Evolutionary conservation across 129 eudicot genomes (phyloP).

Genomic region (Lactuca sativa): DNA sequence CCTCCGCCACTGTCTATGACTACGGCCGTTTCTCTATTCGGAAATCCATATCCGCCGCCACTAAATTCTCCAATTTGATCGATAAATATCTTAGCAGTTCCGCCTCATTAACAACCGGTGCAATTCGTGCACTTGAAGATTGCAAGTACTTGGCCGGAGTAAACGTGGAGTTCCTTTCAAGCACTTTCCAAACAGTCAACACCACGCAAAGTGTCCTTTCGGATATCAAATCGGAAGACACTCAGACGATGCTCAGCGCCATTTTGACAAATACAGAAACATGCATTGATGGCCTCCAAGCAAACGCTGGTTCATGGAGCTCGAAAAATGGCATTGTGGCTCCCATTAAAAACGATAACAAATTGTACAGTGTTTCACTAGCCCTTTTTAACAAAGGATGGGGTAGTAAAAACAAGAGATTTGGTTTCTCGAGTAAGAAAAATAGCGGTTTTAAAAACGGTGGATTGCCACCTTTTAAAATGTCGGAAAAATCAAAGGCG

Average conservation of each 20-base stretch:
- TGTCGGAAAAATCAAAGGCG: constrained; percentile 13
- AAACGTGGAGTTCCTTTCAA: constrained; percentile 37
- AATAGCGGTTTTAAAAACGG: constrained; percentile 1
- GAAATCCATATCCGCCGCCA: constrained; percentile 38
- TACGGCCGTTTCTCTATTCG: constrained; percentile 42
- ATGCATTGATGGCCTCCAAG: constrained; percentile 50
- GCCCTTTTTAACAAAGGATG: constrained; percentile 51
- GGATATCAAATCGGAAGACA: constrained; percentile 25
- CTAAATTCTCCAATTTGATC: constrained; percentile 28
- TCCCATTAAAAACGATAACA: constrained; percentile 34
- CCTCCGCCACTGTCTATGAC: constrained; percentile 34
- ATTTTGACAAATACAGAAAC: constrained; percentile 49
- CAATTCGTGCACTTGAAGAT: constrained; percentile 47
- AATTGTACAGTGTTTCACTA: constrained; percentile 47
- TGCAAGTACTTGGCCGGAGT: constrained; percentile 38
- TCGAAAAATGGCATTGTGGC: constrained; percentile 28
- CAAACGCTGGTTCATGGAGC: constrained; percentile 27
- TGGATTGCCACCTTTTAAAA: constrained; percentile 23
- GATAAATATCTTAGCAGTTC: constrained; percentile 21
- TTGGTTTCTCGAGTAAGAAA: not conserved
- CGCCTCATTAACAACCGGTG: constrained; percentile 16
- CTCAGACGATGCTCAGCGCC: constrained; percentile 53
- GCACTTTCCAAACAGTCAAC: constrained; percentile 20
- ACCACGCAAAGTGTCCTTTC: constrained; percentile 21
- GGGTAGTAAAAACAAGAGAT: constrained; percentile 16